Base-by-base conservation (phyloP, 169 alveolate species). In the Theileria sp. region DNA sequence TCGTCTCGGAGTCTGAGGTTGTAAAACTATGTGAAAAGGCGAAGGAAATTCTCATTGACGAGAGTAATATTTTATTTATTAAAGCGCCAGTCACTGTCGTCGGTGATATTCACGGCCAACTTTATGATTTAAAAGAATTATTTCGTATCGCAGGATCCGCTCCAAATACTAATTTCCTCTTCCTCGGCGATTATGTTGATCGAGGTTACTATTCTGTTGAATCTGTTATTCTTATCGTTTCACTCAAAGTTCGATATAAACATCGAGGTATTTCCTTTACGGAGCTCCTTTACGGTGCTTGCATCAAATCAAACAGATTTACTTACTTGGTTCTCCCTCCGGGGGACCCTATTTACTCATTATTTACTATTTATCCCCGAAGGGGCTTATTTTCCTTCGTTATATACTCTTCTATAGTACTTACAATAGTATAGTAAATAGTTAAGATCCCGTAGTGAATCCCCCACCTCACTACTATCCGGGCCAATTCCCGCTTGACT, bases 71-170 rank as follows among this genome's bases (percentile, higher is more conserved):
- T n/a, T 21, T 77, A 25, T 26, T 79, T 56, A 97, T 97, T 9
- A 73, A 89, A 38, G 92, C 95, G 17, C 98, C 98, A 21, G 98
- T 96, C 17, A 94, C 98, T 8, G 96, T 97, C 23, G 96, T 97
- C 65, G 99, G 99, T 13, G 99, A 97, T 86, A 96, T 97, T 67
- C 99, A 97, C 80, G 99, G 99, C 15, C 98, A 98, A 89, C 96
- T 97, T 88, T 92, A 92, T 92, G 99, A 98, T 81, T 89, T 98
- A 61, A 85, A 96, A 84, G 99, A 97, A 81, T 88, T 97, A 60
- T 97, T 97, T 76, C 92, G 97, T 67, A 94, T 96, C 30, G 99
- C 98, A n/a, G 98, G 86, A 28, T 60, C 81, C 21, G 77, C 98
- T 36, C 99, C 99, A 28, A 98, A 97, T 79, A 95, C 98, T 49